Conservation (phyloP, 331 rosid species). For the Telfairia occidentalis region DNA sequence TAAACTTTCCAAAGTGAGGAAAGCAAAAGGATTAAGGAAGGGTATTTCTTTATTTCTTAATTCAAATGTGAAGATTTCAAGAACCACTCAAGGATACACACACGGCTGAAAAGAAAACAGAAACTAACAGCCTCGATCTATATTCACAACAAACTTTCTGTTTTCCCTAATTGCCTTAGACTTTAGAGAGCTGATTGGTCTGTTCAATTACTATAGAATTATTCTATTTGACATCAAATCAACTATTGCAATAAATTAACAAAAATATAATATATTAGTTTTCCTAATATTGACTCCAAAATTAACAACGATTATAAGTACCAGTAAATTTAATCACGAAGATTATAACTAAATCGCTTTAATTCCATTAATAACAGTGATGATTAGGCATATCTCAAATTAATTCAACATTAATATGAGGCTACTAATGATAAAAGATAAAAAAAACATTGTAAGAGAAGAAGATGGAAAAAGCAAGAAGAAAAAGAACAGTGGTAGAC, state of each 20-base stretch:
- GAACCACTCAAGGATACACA: background rate
- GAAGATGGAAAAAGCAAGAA: background rate
- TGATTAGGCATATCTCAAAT: background rate
- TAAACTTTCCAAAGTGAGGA: background rate
- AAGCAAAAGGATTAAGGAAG: background rate
- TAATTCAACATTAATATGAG: background rate
- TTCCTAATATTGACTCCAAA: background rate
- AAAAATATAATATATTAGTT: background rate
- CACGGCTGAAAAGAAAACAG: background rate
- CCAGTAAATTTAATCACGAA: background rate
- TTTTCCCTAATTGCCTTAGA: background rate
- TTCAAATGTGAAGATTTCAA: background rate
- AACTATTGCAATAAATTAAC: background rate
- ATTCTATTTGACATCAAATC: background rate
- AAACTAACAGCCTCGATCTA: too few relatives aligned
- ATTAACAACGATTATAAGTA: background rate
- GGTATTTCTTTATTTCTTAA: background rate
- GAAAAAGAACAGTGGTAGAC: background rate
- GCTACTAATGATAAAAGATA: background rate
- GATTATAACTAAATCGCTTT: background rate
- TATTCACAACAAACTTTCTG: background rate
- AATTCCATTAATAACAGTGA: background rate
- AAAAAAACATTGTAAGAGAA: background rate
- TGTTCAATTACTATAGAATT: background rate
- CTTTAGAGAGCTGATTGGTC: background rate